phyloP scores from a whole-genome alignment of 495 filamentous ascomycete species.

The Polyplosphaeria fusca region DNA sequence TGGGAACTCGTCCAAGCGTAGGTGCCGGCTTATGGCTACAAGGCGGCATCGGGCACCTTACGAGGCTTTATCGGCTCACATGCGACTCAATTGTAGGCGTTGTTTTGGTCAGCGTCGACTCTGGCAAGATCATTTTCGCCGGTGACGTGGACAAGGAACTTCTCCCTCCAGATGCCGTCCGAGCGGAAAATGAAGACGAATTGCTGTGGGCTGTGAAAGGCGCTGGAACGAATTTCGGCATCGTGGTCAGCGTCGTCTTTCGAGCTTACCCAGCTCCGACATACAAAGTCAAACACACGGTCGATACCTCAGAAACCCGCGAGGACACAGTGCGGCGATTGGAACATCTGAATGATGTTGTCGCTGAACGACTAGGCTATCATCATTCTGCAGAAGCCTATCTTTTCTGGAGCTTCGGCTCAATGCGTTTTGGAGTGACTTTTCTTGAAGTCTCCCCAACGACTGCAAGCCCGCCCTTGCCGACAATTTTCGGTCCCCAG shows the following conservation, averaged over 20 bases:
- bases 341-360: constrained; percentile 49
- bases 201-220: constrained; percentile 62
- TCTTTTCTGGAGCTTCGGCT: constrained; percentile 52
- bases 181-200: constrained; percentile 50
- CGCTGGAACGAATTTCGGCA: constrained; percentile 62
- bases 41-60: constrained; percentile 62
- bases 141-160: constrained; percentile 53
- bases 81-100: constrained; percentile 61
- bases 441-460: constrained; percentile 48
- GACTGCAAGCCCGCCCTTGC: constrained; percentile 31
- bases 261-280: constrained; percentile 48
- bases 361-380: constrained; percentile 45
- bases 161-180: constrained; percentile 47
- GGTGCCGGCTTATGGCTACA: constrained; percentile 62
- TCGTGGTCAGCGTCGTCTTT: constrained; percentile 59
- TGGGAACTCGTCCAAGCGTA: constrained; percentile 60
- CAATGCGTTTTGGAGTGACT: constrained; percentile 55
- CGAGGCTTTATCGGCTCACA: constrained; percentile 55
- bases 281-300: constrained; percentile 51
- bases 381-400: constrained; percentile 56
- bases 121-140: constrained; percentile 49
- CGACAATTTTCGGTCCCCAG: constrained; percentile 3
- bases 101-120: constrained; percentile 55
- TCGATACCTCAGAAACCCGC: constrained; percentile 43
- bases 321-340: constrained; percentile 41